Evolutionary conservation across 2,329 filamentous ascomycete genomes (phyloP), one percentile per base, ranked within the genome.

Genomic region (Calonectria leucothoes): DNA sequence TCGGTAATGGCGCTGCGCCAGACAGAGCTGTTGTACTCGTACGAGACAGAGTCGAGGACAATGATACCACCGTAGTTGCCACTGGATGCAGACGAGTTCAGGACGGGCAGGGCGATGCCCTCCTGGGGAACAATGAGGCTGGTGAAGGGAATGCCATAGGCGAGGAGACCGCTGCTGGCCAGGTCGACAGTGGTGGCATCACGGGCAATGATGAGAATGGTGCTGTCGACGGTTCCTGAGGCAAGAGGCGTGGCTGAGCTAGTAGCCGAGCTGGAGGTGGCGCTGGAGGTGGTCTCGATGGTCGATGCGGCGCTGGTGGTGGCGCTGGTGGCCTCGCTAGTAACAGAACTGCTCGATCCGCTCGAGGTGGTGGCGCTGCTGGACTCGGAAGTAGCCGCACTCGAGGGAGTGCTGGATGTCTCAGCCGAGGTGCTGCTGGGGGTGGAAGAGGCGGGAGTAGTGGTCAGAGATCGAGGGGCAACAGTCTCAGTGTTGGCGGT

Each of bases 21-120:
- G 5, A 61, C 67, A 15, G 48, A 51, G 29, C 51, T n/a, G 31
- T 52, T 25, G 27, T 77, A 77, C 25, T 77, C 57, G 25, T 76
- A 77, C 2, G 75, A 76, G 25, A 72, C 69, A 3, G 75, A 51
- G 64, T 71, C 75, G 3, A 76, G 31, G 20, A 75, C n/a, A 1
- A 77, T 72, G 10, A 77, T 73, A 27, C 69, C 72, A 3, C 74
- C 75, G 14, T 73, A 77, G 14, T 71, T 76, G 0, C 72, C 75
- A 5, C 59, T 55, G 25, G 31, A 49, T 4, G 51, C 29, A 10
- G 72, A 66, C 4, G 64, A 67, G 67, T 77, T 77, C 49, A 77
- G 39, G 3, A 3, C 42, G 15, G 75, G 75, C 15, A 77, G 65
- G 1, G 49, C 45, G 8, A 74, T 51, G 4, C 75, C 75, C 0